Evolutionary conservation across 2,329 filamentous ascomycete genomes (phyloP).

Genomic region (Phialophora tarda): DNA sequence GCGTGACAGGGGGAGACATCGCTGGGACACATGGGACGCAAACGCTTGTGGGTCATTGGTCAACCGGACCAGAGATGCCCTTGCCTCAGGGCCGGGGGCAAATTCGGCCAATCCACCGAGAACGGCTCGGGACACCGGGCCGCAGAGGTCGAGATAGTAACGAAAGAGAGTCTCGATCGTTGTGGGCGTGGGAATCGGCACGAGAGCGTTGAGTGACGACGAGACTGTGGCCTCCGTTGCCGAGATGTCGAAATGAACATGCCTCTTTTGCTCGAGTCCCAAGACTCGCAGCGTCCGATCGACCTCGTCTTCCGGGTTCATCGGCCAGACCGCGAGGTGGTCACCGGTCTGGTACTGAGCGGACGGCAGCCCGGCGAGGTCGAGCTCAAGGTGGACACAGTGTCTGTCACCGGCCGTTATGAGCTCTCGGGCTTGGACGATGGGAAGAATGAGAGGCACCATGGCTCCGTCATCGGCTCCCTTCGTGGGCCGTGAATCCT

Average conservation of each 20-base stretch:
- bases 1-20: not conserved
- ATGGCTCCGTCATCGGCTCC: too few relatives aligned
- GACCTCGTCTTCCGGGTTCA: conserved; percentile 48
- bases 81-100: not conserved
- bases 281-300: conserved; percentile 43
- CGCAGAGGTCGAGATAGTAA: not conserved
- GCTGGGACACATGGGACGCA: not conserved
- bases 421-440: not conserved
- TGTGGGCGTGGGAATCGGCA: not conserved
- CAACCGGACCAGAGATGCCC: not conserved
- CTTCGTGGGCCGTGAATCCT: too few relatives aligned
- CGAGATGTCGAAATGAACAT: not conserved
- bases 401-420: not conserved
- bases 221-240: not conserved
- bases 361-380: conserved; percentile 49
- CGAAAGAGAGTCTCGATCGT: not conserved
- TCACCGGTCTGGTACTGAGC: conserved; percentile 50
- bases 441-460: too few relatives aligned
- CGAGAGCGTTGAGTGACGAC: too few relatives aligned
- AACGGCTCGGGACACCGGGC: not conserved
- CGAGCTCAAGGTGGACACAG: conserved; percentile 43
- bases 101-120: not conserved
- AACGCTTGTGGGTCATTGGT: not conserved
- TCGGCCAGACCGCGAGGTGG: conserved; percentile 49
- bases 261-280: conserved; percentile 34